A percentile compares a stretch with the other conserved stretches of the same genome.
Evolutionary conservation across 2,329 filamentous ascomycete species (phyloP).

Genomic region (Penicillium sp.): DNA sequence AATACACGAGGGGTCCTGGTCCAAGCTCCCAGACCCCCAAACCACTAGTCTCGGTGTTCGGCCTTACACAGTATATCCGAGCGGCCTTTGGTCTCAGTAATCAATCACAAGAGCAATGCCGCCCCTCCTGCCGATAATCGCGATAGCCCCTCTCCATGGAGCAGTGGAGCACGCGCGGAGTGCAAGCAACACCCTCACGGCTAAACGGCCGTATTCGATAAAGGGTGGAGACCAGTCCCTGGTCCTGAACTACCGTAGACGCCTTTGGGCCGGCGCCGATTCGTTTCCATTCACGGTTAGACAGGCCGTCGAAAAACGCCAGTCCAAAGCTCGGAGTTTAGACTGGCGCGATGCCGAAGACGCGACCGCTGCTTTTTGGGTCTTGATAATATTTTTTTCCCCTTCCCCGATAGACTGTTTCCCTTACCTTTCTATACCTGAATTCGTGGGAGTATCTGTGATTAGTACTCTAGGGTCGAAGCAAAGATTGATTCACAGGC

Average conservation of each 20-base stretch:
- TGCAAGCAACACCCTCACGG: neutral
- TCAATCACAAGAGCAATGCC: neutral
- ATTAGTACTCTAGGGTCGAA: neutral
- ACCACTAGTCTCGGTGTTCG: neutral
- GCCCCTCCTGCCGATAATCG: neutral
- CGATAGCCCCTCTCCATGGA: neutral
- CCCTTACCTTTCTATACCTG: neutral
- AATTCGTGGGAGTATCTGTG: neutral
- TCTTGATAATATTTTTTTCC: neutral
- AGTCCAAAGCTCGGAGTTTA: slow-evolving; percentile 6
- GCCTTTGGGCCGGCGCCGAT: neutral
- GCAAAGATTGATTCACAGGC: neutral
- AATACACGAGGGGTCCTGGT: neutral
- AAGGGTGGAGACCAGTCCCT: neutral
- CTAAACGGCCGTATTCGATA: slow-evolving; percentile 2
- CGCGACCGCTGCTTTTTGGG: neutral
- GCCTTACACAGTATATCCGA: neutral
- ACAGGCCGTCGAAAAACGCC: neutral
- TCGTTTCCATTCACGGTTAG: neutral
- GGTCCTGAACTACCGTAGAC: neutral
- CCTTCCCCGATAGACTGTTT: neutral
- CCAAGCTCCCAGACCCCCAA: too few species aligned
- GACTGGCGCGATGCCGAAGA: slow-evolving; percentile 5
- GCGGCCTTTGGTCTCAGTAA: neutral
- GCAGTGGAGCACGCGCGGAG: neutral